Conservation (phyloP, 371 early-diverging fungal genomes). For the Syncephalastrum sp. region DNA sequence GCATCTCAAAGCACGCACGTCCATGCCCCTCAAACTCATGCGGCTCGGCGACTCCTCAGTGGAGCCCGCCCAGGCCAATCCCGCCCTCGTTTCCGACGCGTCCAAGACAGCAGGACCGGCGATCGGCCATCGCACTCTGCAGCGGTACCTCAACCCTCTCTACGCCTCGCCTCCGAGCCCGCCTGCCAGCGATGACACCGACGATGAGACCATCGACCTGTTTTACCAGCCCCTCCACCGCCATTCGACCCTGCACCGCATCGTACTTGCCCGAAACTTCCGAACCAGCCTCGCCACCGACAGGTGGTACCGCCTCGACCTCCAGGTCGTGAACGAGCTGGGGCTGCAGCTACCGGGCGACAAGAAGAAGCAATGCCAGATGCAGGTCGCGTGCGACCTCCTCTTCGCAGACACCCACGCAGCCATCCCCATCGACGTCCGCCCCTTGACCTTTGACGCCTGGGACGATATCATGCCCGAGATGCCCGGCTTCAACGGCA, state of each 20-base stretch:
- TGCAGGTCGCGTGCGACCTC: constrained; percentile 19
- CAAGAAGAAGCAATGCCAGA: constrained; percentile 10
- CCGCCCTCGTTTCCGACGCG: too few relatives aligned
- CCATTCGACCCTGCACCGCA: constrained; percentile 28
- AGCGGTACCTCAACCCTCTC: too few relatives aligned
- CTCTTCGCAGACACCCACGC: neutral
- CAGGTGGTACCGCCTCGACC: constrained; percentile 34
- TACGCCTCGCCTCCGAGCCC: too few relatives aligned
- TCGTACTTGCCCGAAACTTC: constrained; percentile 18
- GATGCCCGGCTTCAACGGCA: constrained; percentile 25
- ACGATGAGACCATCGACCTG: too few relatives aligned
- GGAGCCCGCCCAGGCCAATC: too few relatives aligned
- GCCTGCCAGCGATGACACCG: too few relatives aligned
- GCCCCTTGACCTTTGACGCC: constrained; percentile 27
- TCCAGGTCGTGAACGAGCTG: constrained; percentile 37
- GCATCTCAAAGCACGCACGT: too few relatives aligned
- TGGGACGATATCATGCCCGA: constrained; percentile 25
- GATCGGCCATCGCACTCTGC: too few relatives aligned
- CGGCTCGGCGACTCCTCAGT: too few relatives aligned
- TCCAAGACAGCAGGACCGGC: too few relatives aligned
- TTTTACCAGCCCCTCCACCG: constrained; percentile 16
- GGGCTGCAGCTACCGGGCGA: constrained; percentile 20
- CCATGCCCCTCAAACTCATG: too few relatives aligned
- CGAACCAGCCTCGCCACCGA: constrained; percentile 9
- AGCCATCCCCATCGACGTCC: constrained; percentile 5